A percentile compares a stretch with the other conserved stretches of the same genome.
phyloP scores from a whole-genome alignment of 1,284 basidiomycete genomes.

The Cutaneotrichosporon sp. region DNA sequence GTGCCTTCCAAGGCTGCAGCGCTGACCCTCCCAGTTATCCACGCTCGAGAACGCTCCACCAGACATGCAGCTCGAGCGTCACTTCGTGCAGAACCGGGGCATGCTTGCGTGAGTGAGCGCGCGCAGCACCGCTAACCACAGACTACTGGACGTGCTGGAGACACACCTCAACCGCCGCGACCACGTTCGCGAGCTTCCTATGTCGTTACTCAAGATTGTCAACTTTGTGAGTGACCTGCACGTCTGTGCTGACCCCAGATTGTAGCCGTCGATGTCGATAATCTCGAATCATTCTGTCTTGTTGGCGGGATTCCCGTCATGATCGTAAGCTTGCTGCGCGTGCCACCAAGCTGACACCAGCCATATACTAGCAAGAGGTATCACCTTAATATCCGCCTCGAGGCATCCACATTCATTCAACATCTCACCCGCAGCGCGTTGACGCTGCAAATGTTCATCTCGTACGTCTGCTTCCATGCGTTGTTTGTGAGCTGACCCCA shows the following conservation, averaged over 20 bases:
- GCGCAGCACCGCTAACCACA: conserved; percentile 14
- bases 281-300: conserved; percentile 92
- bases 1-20: conserved; percentile 30
- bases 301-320: conserved; percentile 91
- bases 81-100: conserved; percentile 88
- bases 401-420: conserved; percentile 93
- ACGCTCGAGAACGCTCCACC: conserved; percentile 71
- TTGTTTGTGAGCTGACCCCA: conserved; percentile 42
- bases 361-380: conserved; percentile 92
- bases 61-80: conserved; percentile 74
- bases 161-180: conserved; percentile 58
- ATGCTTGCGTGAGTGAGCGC: conserved; percentile 66
- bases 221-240: conserved; percentile 66
- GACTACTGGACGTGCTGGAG: conserved; percentile 86
- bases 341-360: conserved; percentile 24
- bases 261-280: conserved; percentile 78
- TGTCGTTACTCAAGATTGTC: conserved; percentile 82
- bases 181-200: conserved; percentile 70
- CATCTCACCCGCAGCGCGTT: conserved; percentile 87
- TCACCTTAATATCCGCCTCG: conserved; percentile 86
- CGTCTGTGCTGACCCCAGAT: conserved; percentile 60
- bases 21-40: conserved; percentile 4
- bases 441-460: conserved; percentile 97
- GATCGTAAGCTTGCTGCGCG: conserved; percentile 63
- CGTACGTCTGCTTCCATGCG: conserved; percentile 60